Percentiles rank a stretch among this genome's conserved stretches.
phyloP scores from a whole-genome alignment of 2,329 filamentous ascomycete species.

The Fonsecaea multimorphosa region DNA sequence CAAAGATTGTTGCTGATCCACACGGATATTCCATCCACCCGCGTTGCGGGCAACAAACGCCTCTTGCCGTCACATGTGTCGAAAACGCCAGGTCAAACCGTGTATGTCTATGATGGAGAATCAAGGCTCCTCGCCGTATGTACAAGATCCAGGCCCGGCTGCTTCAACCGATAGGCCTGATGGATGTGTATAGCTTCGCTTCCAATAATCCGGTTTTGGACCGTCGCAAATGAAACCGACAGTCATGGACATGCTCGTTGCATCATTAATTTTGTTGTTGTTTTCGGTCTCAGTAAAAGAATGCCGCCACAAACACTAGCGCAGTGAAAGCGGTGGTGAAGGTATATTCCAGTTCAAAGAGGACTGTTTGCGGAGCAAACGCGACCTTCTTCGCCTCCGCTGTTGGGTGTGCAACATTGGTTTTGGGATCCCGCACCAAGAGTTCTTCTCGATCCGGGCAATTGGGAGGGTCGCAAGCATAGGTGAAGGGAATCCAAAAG shows the following conservation, averaged over 20 bases:
- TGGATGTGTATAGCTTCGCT: background rate
- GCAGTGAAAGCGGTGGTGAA: constrained; percentile 58
- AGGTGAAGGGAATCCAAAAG: constrained; percentile 65
- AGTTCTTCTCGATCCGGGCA: constrained; percentile 65
- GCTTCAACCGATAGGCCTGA: background rate
- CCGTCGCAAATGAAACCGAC: constrained; percentile 14
- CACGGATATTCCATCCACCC: background rate
- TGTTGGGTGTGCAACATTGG: constrained; percentile 56
- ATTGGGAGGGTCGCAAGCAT: constrained; percentile 65
- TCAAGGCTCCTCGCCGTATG: background rate
- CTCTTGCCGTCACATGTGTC: background rate
- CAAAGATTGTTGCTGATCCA: background rate
- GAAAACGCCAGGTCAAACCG: constrained; percentile 5
- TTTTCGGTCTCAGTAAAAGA: constrained; percentile 21
- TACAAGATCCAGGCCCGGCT: background rate
- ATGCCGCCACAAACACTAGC: constrained; percentile 23
- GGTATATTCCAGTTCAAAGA: constrained; percentile 64
- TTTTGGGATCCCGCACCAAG: constrained; percentile 59
- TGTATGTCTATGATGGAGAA: constrained; percentile 7
- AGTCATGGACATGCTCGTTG: constrained; percentile 23
- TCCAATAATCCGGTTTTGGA: constrained; percentile 2
- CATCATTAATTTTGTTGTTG: constrained; percentile 10
- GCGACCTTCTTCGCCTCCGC: constrained; percentile 61
- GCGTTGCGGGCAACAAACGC: background rate
- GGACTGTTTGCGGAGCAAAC: constrained; percentile 60